Conservation (phyloP, 495 filamentous ascomycete species). For the Evernia prunastri region DNA sequence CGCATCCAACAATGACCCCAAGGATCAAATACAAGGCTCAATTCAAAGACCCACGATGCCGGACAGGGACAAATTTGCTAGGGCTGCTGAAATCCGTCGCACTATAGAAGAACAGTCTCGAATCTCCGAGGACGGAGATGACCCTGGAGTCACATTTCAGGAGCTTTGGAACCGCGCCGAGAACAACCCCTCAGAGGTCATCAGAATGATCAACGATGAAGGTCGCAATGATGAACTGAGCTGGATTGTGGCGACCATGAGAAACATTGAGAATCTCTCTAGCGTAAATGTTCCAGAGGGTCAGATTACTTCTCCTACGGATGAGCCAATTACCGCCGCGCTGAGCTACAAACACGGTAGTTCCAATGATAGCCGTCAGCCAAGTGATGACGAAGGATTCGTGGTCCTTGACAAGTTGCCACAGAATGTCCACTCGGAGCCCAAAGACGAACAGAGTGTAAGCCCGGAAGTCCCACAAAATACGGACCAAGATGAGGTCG, state of each 20-base stretch:
- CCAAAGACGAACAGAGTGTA: neutral
- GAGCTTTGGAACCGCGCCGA: slow-evolving; percentile 47
- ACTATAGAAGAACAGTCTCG: slow-evolving; percentile 34
- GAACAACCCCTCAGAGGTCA: slow-evolving; percentile 53
- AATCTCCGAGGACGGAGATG: slow-evolving; percentile 19
- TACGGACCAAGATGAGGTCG: neutral
- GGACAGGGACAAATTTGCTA: slow-evolving; percentile 30
- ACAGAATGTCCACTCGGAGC: slow-evolving; percentile 6
- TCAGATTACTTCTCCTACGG: neutral
- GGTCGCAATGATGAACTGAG: slow-evolving; percentile 49
- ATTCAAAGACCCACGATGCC: slow-evolving; percentile 22
- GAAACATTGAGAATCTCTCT: slow-evolving; percentile 22
- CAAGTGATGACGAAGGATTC: slow-evolving; percentile 12
- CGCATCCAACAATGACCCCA: neutral
- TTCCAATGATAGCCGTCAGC: neutral
- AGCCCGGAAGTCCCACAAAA: neutral
- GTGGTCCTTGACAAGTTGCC: slow-evolving; percentile 9
- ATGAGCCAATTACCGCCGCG: neutral
- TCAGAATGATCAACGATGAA: slow-evolving; percentile 57
- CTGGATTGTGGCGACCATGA: slow-evolving; percentile 41
- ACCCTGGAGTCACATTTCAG: slow-evolving; percentile 42
- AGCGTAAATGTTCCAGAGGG: neutral
- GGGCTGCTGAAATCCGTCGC: slow-evolving; percentile 36
- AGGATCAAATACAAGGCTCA: neutral
- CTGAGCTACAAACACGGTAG: neutral